These are phyloP conservation scores for Wickerhamiella sorbophila DNA, from an alignment of 805 yeast species.

Conservation along the genomic window DNA sequence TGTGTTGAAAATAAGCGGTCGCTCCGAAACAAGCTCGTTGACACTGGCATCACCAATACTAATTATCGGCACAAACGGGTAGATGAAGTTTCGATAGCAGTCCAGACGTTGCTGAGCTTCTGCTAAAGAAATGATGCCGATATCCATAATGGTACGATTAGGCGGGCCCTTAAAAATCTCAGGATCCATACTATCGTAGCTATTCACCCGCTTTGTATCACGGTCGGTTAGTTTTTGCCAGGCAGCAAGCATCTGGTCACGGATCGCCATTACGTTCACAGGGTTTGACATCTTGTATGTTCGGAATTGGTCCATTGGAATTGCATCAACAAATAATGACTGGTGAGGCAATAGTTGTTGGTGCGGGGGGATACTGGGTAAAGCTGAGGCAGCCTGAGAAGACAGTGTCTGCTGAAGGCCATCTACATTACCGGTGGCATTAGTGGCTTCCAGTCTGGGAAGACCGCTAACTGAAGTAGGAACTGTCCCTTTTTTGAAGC, in stretches of 20 bases:
- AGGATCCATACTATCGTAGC: constrained; percentile 20
- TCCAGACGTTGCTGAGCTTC: constrained; percentile 46
- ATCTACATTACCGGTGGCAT: neutral
- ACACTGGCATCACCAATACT: constrained; percentile 34
- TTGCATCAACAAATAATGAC: neutral
- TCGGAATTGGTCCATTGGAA: neutral
- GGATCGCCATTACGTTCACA: constrained; percentile 7
- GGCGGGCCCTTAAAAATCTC: constrained; percentile 11
- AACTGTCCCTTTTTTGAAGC: no score
- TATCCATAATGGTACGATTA: constrained; percentile 30
- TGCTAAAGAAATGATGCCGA: constrained; percentile 41
- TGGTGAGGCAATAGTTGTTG: neutral
- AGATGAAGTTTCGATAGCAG: constrained; percentile 35
- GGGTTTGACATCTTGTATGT: neutral
- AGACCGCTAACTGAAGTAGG: no score
- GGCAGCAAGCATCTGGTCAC: constrained; percentile 15
- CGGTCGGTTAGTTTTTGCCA: constrained; percentile 22
- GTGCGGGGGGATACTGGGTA: neutral
- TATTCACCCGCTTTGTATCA: constrained; percentile 41
- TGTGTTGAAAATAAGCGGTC: constrained; percentile 50
- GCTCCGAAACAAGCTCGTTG: constrained; percentile 34
- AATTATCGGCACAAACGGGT: constrained; percentile 43
- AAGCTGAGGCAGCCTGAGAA: neutral
- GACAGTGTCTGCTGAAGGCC: neutral
- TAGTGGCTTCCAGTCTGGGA: neutral